Base-by-base conservation (phyloP, 306 rosid genomes). In the Purshia tridentata region DNA sequence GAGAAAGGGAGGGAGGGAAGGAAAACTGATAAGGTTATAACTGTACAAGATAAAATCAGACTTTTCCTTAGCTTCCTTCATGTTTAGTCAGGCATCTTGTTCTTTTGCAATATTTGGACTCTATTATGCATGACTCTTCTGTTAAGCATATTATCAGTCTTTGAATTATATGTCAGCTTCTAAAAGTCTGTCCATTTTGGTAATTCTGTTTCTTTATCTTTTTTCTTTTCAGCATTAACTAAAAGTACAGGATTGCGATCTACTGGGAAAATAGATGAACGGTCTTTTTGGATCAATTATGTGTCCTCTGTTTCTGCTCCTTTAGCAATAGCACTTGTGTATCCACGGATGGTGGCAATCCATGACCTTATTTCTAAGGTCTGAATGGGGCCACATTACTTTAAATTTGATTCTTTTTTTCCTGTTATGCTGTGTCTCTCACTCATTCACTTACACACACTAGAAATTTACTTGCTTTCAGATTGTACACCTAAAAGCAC, bases 291-390 rank as follows among this genome's bases (percentile, higher is more conserved):
- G 97, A 85, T 89, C 58, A 87, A 86, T 64, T 81, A 81, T 59
- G 95, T 86, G 40, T 85, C 95, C 18, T 83, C 88, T 49, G 82
- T 89, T 72, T 88, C 97, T 78, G 73, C 83, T 71, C 86, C 87
- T 56, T 81, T 89, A 74, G 97, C 93, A 48, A 88, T 89, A 75
- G 90, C 96, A 6, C 87, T 91, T 54, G 97, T 89, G 68, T 91
- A 91, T 80, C 95, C 97, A 67, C 85, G 96, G 78, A 87, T 91
- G 96, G 49, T 91, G 84, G 81, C 95, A 73, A 83, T 91, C 77
- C 91, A 89, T 74, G 87, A 91, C 76, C 85, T 87, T 60, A 86
- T 84, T 78, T 76, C 89, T 52, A 82, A 86, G 89, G 97, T 91
- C 70, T 55, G 78, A 74, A 75, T 40, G 51, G 41, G 41, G 57